Evolutionary conservation across 192 early-diverging fungal species (phyloP), one percentile per base, ranked within the genome.

Genomic region (Backusella macrospora): DNA sequence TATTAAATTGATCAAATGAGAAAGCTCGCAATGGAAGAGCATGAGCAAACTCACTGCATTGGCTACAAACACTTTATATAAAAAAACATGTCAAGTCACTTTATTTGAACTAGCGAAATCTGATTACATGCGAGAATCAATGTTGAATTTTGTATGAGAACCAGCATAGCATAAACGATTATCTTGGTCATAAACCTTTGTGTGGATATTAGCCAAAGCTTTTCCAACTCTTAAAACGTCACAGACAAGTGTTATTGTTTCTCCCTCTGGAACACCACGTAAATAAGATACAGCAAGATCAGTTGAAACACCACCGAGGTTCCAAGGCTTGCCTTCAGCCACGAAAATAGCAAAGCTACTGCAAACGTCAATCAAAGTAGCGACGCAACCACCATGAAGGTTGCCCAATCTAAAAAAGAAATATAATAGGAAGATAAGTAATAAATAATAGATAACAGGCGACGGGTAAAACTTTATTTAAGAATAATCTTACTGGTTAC

Each of bases 311-410:
- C 77, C 77, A 15, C 45, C 45, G 9, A 39, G 38, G 7, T 62
- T 65, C 77, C 77, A 79, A 13, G 21, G 37, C 47, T 21, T 45
- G 64, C 69, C 74, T 44, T 68, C 64, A 55, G 39, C 44, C 5
- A 70, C 64, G 4, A 71, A 26, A 62, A 74, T 66, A 16, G 77
- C 48, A n/a, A 74, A 63, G 43, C 63, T 71, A 71, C 77, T 79
- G 23, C 77, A 79, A 21, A 75, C 21, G 59, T 79, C 77, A 44
- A 79, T 79, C 59, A 79, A 29, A 13, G 78, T 80, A 15, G 78
- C 78, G 1, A 80, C 78, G 26, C 74, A 75, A 8, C 78, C 78
- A 69, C 78, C 78, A 38, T 80, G 78, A 14, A 80, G 37, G 45
- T 75, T 80, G n/a, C 74, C 38, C 16, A 39, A 15, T 65, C 77